Evolutionary conservation across 257 asterid genomes (phyloP).

Genomic region (Fraxinus anomala): DNA sequence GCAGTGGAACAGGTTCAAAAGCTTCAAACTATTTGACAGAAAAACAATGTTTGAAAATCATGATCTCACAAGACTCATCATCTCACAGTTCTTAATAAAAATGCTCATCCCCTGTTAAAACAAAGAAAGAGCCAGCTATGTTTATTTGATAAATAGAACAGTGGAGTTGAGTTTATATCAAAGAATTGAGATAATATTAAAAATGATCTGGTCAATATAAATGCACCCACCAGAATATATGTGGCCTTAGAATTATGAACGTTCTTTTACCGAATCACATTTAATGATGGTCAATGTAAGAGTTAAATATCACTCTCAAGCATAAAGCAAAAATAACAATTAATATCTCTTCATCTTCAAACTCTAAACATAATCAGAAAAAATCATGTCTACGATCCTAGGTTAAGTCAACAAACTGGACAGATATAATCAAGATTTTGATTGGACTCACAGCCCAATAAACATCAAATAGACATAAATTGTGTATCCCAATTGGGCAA

Average conservation of each 20-base stretch:
- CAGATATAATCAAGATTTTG: background rate
- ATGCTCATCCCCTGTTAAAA: no score
- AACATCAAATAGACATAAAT: background rate
- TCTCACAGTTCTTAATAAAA: no score
- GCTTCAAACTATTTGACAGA: no score
- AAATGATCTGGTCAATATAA: background rate
- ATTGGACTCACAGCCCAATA: background rate
- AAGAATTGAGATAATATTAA: no score
- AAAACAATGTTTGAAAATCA: no score
- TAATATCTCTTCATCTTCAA: background rate
- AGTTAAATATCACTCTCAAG: background rate
- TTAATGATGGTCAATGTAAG: background rate
- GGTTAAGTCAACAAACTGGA: background rate
- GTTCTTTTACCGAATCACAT: background rate
- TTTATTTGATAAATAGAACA: background rate
- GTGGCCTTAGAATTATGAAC: background rate
- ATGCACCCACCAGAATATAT: background rate
- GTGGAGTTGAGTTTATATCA: background rate
- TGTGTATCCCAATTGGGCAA: background rate
- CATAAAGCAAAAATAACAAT: background rate
- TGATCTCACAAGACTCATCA: no score
- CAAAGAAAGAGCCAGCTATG: background rate
- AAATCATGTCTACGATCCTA: slow-evolving; percentile 5
- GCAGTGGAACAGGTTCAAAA: no score
- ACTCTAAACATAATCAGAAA: slow-evolving; percentile 1